Conservation (phyloP, 495 filamentous ascomycete genomes). For the Aspergillus olivimuriae region DNA sequence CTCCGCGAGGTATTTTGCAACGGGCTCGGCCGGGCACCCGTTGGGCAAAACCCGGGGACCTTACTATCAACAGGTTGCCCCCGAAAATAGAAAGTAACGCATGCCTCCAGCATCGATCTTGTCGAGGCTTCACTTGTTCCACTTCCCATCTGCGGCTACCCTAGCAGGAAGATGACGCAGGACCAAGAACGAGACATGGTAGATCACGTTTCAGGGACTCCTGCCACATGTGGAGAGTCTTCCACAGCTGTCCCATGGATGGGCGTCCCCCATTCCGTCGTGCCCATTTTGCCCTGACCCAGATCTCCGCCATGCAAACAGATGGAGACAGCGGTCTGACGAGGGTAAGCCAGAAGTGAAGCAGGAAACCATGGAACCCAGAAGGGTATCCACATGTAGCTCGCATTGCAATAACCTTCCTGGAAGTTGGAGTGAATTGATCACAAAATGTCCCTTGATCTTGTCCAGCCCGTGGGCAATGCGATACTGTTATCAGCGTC, state of each 20-base stretch:
- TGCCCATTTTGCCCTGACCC: conserved; percentile 10
- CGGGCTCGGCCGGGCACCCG: conserved; percentile 5
- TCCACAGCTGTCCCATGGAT: conserved; percentile 40
- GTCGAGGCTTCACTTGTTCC: conserved; percentile 33
- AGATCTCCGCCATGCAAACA: conserved; percentile 28
- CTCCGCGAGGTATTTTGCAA: conserved; percentile 9
- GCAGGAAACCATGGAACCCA: conserved; percentile 4
- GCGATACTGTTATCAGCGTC: conserved; percentile 5
- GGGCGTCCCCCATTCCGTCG: conserved; percentile 1
- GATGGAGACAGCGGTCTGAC: conserved; percentile 18
- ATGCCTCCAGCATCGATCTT: conserved; percentile 18
- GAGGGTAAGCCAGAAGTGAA: conserved; percentile 2
- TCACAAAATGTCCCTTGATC: conserved; percentile 6
- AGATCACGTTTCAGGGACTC: conserved; percentile 23
- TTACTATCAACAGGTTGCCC: conserved; percentile 1
- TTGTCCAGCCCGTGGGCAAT: no score
- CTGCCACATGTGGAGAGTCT: conserved; percentile 46
- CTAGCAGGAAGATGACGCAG: conserved; percentile 20
- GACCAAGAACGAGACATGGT: conserved; percentile 16
- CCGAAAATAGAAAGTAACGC: conserved; percentile 7
- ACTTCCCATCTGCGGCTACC: conserved; percentile 29
- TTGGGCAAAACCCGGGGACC: conserved; percentile 1
- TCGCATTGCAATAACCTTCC: conserved; percentile 3
- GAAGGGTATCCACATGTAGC: conserved; percentile 5
- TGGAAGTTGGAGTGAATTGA: background rate